These are phyloP conservation scores for Cyberlindnera saturnus DNA, from an alignment of 805 yeast species.

Conservation along the genomic window DNA sequence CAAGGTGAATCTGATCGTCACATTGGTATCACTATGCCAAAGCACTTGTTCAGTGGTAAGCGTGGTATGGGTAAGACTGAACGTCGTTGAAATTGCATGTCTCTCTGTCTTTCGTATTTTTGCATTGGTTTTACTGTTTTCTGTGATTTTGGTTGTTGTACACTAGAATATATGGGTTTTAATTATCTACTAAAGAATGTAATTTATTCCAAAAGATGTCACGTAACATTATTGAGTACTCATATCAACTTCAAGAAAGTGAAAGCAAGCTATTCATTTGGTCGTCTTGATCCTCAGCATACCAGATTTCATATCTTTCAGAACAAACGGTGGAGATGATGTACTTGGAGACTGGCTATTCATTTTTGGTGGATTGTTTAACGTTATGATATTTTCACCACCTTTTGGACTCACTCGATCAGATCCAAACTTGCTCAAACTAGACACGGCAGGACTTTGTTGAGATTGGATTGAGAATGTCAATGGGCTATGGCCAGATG, in stretches of 20 bases:
- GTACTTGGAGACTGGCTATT: no score
- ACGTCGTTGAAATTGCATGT: constrained; percentile 50
- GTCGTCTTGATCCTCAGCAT: constrained; percentile 2
- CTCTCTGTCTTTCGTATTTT: neutral
- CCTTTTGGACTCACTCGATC: neutral
- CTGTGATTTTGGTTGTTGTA: constrained; percentile 1
- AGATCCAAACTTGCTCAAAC: constrained; percentile 7
- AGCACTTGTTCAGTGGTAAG: constrained; percentile 94
- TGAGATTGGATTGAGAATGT: constrained; percentile 9
- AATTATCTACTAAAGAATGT: no score
- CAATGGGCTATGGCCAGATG: constrained; percentile 19
- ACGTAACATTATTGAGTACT: no score
- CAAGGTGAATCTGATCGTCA: constrained; percentile 97
- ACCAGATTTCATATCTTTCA: constrained; percentile 15
- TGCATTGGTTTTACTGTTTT: neutral
- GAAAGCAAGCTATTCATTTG: no score
- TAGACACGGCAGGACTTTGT: constrained; percentile 12
- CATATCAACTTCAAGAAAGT: no score
- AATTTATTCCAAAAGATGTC: no score
- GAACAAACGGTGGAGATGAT: neutral
- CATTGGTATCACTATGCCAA: constrained; percentile 76
- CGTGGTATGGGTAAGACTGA: constrained; percentile 93
- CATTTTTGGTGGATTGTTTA: no score
- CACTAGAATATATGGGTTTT: neutral
- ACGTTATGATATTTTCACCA: neutral